Evolutionary conservation across 2,329 filamentous ascomycete genomes (phyloP), one percentile per base, ranked within the genome.

Genomic region (Pyrenochaeta sp.): DNA sequence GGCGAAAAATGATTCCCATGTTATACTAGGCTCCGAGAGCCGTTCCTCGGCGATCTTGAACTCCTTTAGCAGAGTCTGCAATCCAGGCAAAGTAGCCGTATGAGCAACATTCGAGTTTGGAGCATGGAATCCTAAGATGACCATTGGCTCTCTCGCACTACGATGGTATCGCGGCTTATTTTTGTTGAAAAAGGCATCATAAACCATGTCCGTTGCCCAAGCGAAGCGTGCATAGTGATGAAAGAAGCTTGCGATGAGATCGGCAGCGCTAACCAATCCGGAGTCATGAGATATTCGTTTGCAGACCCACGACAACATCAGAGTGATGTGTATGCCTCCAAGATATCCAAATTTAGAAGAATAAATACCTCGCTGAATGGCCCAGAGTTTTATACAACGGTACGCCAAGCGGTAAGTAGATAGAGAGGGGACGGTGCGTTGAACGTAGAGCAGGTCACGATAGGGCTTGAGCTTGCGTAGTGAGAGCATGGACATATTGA

Each of bases 341-440:
- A 90, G 77, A 54, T 85, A 87, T 0, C 88, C 88, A 61, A 89
- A 89, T 42, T 81, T 85, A 1, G 86, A 81, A 0, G 85, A 82
- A 68, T 90, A 90, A 14, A 90, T 78, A 1, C 88, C 88, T 6
- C 85, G 81, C 10, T 79, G 75, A 49, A 80, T 79, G 1, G 87
- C 85, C 87, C 87, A 90, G 1, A 81, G 76, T 63, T 84, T 87
- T 66, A 90, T 80, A 49, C 83, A 78, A 1, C 84, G 80, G 62
- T 88, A 84, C 0, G 86, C 85, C 7, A 82, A 63, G 6, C 82
- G 81, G 67, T 89, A 90, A 9, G 81, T 76, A 1, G 80, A 74
- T 40, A 85, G 76, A 40, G 88, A 83, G 0, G 87, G 87, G 10
- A 89, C 75, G 0, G 85, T 87, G 9, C 81, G 79, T 18, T 81